A percentile compares a stretch with the other conserved stretches of the same genome.
phyloP scores from a whole-genome alignment of 805 yeast genomes.

The Lipomyces oligophaga region DNA sequence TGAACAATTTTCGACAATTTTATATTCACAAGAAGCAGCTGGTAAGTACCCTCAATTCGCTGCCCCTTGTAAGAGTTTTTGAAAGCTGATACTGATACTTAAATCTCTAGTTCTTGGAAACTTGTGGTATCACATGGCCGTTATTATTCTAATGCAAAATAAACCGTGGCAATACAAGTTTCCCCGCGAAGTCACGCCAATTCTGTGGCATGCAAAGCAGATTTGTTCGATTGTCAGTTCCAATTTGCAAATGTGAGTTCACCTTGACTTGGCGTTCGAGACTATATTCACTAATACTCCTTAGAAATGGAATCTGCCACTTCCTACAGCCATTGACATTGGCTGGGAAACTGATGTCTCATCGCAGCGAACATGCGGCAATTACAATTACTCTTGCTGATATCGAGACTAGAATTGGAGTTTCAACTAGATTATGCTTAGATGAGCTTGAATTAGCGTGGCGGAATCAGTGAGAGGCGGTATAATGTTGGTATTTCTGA shows the following conservation, averaged over 20 bases:
- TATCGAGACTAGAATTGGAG: slow-evolving; percentile 13
- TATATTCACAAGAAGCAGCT: slow-evolving; percentile 41
- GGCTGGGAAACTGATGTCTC: slow-evolving; percentile 35
- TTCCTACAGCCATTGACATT: slow-evolving; percentile 36
- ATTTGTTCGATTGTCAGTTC: slow-evolving; percentile 39
- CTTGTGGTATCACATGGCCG: slow-evolving; percentile 42
- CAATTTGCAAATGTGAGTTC: slow-evolving; percentile 32
- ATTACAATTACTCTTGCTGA: slow-evolving; percentile 2
- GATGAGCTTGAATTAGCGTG: no score
- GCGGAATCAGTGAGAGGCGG: no score
- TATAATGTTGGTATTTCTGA: no score
- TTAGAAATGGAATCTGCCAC: slow-evolving; percentile 34
- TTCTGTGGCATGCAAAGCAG: slow-evolving; percentile 44
- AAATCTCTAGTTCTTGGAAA: slow-evolving; percentile 35
- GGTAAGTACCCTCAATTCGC: slow-evolving; percentile 18
- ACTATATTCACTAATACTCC: neutral
- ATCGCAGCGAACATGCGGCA: slow-evolving; percentile 33
- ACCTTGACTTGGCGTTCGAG: neutral
- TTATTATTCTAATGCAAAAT: slow-evolving; percentile 41
- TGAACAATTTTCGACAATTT: slow-evolving; percentile 40
- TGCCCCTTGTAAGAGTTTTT: neutral
- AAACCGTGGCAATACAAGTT: slow-evolving; percentile 41
- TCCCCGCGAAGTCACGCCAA: slow-evolving; percentile 31
- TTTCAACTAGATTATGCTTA: slow-evolving; percentile 12
- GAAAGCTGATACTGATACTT: neutral